A percentile compares a stretch with the other conserved stretches of the same genome.
phyloP scores from a whole-genome alignment of 805 yeast genomes.

The Vanderwaltozyma tropicalis region DNA sequence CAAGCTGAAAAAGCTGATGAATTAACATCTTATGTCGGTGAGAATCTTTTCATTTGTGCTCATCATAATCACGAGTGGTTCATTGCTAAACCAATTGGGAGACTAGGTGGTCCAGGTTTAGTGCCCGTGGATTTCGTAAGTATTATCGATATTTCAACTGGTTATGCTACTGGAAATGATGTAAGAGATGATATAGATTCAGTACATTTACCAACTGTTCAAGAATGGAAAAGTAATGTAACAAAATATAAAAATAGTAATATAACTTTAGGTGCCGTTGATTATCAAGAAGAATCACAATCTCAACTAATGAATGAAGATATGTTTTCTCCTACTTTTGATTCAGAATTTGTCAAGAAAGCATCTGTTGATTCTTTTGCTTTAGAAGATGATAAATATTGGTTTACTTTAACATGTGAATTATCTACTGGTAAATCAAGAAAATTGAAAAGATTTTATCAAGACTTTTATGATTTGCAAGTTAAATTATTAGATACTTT shows the following conservation, averaged over 20 bases:
- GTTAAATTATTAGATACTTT: conserved; percentile 69
- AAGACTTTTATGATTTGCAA: conserved; percentile 92
- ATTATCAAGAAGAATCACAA: conserved; percentile 2
- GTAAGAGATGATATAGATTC: conserved; percentile 47
- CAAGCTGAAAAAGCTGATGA: conserved; percentile 73
- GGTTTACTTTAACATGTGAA: conserved; percentile 67
- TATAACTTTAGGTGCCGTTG: conserved; percentile 55
- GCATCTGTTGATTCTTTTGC: conserved; percentile 75
- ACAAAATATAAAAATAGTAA: conserved; percentile 89
- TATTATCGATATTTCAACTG: conserved; percentile 64
- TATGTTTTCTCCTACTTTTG: conserved; percentile 3
- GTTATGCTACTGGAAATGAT: conserved; percentile 46
- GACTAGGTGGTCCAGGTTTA: conserved; percentile 94
- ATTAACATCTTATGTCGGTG: conserved; percentile 74
- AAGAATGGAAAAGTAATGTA: conserved; percentile 86
- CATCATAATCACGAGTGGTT: conserved; percentile 97
- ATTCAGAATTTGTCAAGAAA: conserved; percentile 19
- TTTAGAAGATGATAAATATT: conserved; percentile 76
- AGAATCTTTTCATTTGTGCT: conserved; percentile 85
- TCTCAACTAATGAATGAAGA: not conserved
- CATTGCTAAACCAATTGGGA: conserved; percentile 89
- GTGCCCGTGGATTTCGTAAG: conserved; percentile 89
- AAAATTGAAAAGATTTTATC: conserved; percentile 77
- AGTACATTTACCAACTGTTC: conserved; percentile 80
- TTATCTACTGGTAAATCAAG: conserved; percentile 60